Conservation (phyloP, 202 grass and related monocot species). For the Schoenoplectus triqueter region DNA sequence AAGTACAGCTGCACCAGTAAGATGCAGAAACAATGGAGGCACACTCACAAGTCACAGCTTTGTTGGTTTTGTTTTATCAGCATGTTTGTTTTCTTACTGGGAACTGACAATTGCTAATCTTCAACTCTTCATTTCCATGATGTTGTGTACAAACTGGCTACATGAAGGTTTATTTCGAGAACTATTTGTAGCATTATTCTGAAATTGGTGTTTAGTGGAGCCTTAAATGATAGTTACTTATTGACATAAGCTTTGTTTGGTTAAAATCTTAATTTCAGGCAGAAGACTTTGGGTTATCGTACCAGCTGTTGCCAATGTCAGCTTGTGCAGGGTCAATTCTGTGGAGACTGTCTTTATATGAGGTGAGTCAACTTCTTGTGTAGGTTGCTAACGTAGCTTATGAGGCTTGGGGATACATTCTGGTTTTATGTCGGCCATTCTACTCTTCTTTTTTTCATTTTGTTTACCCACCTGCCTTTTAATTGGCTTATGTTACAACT, state of each 20-base stretch:
- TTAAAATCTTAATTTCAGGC: constrained; percentile 50
- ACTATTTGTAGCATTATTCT: not conserved
- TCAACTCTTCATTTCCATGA: too few species aligned
- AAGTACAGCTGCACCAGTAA: not conserved
- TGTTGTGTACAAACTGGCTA: not conserved
- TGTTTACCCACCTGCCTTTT: not conserved
- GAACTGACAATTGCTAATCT: not conserved
- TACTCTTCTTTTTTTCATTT: not conserved
- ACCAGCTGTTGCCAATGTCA: constrained; percentile 78
- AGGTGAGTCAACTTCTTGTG: constrained; percentile 69
- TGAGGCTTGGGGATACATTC: not conserved
- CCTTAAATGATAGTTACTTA: not conserved
- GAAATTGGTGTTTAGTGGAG: not conserved
- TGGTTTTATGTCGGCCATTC: not conserved
- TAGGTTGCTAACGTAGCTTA: constrained; percentile 31
- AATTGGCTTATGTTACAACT: not conserved
- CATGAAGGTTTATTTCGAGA: not conserved
- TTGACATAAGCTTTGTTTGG: not conserved
- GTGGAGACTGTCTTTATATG: constrained; percentile 97
- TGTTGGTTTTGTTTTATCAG: not conserved
- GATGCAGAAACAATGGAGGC: not conserved
- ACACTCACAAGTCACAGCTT: not conserved
- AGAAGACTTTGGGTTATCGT: constrained; percentile 85
- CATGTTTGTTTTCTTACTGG: not conserved
- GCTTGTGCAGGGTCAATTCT: constrained; percentile 85